Base-by-base conservation (phyloP, 2,329 filamentous ascomycete species). In the Delphinella strobiligena region DNA sequence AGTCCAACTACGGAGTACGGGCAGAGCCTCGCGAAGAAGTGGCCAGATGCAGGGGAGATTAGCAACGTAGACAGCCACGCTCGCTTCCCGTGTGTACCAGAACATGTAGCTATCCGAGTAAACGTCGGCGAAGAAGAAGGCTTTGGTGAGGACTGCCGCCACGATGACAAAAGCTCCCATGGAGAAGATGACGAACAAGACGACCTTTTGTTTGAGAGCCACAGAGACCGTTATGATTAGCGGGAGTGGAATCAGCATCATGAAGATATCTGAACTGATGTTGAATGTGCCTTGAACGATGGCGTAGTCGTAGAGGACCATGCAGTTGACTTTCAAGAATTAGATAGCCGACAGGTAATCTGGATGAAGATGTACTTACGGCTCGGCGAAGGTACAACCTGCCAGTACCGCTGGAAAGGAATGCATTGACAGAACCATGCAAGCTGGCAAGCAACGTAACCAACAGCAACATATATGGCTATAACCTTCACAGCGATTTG, bases 221-320 rank as follows among this genome's bases (percentile, higher is more conserved):
- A 78, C 59, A 34, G 67, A 63, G 1, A 74, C 64, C 18, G 63
- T 63, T 9, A 70, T 47, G 18, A 78, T 50, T 38, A 72, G 56
- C 1, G 74, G 73, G 45, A 78, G 62, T 1, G 74, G 72, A 15
- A 79, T 68, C 3, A 64, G 50, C 19, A 79, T 68, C 51, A 80
- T 77, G 58, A 73, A 64, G 2, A 76, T 29, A 46, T 79, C 75
- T 18, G 72, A 75, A 2, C 69, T 67, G 36, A 78, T 69, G 47
- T 80, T 79, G 51, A 79, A 68, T 3, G 66, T 61, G 1, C 71
- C 67, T 43, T 78, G 74, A 12, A 71, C 69, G 37, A 76, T 75
- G 9, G 75, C 63, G 48, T 76, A 76, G 49, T 74, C 61, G 12
- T 68, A 46, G 8, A 46, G 33, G 10, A 46, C 36, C 33, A 47